Conservation (phyloP, 352 stramenopile species). For the Globisporangium irregulare region DNA sequence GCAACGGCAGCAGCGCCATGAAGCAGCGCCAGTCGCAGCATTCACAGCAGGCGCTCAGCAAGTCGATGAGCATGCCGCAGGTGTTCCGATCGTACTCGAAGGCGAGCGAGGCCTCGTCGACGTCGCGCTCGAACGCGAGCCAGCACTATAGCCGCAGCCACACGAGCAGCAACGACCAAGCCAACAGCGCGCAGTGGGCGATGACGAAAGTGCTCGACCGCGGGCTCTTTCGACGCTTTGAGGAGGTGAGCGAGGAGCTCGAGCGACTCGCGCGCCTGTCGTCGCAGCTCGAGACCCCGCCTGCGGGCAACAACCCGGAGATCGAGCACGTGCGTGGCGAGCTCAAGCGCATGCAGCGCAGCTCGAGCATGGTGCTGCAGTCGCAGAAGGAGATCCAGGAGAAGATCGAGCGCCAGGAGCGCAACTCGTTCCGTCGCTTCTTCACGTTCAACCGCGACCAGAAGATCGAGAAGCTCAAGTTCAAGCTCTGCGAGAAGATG, state of each 20-base stretch:
- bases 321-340: slow-evolving; percentile 39
- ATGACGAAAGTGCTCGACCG: slow-evolving; percentile 35
- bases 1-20: background rate
- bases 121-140: slow-evolving; percentile 2
- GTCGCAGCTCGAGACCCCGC: slow-evolving; percentile 16
- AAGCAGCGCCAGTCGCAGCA: background rate
- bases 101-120: slow-evolving; percentile 3
- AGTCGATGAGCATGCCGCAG: slow-evolving; percentile 18
- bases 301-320: slow-evolving; percentile 29
- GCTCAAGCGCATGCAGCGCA: slow-evolving; percentile 37
- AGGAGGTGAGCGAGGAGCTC: slow-evolving; percentile 51
- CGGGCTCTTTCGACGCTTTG: slow-evolving; percentile 53
- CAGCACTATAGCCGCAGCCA: slow-evolving; percentile 8
- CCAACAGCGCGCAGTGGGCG: slow-evolving; percentile 10
- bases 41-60: background rate
- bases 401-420: slow-evolving; percentile 67
- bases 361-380: slow-evolving; percentile 37
- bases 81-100: slow-evolving; percentile 14
- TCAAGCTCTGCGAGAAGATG: slow-evolving; percentile 55
- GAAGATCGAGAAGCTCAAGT: slow-evolving; percentile 51
- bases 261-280: slow-evolving; percentile 37
- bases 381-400: slow-evolving; percentile 65
- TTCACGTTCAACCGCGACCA: slow-evolving; percentile 49
- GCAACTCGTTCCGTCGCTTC: slow-evolving; percentile 48
- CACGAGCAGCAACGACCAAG: slow-evolving; percentile 3